Conservation (phyloP, 257 asterid species). For the Ocimum tenuiflorum region DNA sequence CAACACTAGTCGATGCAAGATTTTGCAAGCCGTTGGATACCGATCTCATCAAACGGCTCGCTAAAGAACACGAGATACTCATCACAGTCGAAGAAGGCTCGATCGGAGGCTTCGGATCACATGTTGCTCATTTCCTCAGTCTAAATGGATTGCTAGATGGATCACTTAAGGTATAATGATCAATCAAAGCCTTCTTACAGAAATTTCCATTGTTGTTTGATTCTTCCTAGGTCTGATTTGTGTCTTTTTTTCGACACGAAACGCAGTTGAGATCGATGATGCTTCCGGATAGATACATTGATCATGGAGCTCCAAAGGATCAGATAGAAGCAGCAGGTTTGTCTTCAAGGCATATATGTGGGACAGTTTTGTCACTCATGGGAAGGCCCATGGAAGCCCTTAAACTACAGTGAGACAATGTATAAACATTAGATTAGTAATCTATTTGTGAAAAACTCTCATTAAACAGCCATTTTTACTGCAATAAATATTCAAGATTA, state of each 20-base stretch:
- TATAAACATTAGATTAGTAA: background rate
- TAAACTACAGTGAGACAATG: slow-evolving; percentile 9
- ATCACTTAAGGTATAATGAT: slow-evolving; percentile 1
- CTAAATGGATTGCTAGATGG: background rate
- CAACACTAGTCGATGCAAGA: slow-evolving; percentile 70
- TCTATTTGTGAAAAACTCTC: no score
- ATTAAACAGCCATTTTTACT: no score
- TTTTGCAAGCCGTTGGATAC: slow-evolving; percentile 78
- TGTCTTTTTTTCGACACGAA: background rate
- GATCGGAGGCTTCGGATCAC: slow-evolving; percentile 8
- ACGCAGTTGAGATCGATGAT: slow-evolving; percentile 14
- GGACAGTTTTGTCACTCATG: slow-evolving; percentile 53
- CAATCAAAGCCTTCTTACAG: background rate
- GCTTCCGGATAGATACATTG: slow-evolving; percentile 14
- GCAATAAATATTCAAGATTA: no score
- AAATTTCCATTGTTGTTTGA: background rate
- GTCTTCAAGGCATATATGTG: slow-evolving; percentile 53
- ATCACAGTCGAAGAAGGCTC: slow-evolving; percentile 11
- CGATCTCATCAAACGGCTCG: slow-evolving; percentile 34
- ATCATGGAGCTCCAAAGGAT: slow-evolving; percentile 30
- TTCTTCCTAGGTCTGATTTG: background rate
- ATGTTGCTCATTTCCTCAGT: slow-evolving; percentile 1
- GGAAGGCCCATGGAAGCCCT: slow-evolving; percentile 57
- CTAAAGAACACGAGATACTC: slow-evolving; percentile 14
- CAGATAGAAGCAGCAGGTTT: slow-evolving; percentile 76